Percentiles rank a stretch among this genome's conserved stretches.
phyloP scores from a whole-genome alignment of 441 rosid species.

The Croton setiger region DNA sequence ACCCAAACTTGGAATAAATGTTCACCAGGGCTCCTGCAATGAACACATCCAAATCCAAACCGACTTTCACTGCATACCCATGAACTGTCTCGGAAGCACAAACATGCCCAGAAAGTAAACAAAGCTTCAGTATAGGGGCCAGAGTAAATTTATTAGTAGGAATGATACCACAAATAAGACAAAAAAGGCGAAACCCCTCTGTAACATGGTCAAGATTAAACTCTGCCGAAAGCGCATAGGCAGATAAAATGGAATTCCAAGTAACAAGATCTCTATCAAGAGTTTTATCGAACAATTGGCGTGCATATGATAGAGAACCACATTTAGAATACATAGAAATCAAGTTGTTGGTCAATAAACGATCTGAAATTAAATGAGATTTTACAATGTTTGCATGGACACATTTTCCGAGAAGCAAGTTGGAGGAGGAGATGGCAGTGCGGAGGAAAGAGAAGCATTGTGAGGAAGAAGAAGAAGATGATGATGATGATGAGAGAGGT shows the following conservation, averaged over 20 bases:
- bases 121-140: constrained; percentile 28
- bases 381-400: constrained; percentile 24
- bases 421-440: constrained; percentile 23
- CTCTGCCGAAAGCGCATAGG: constrained; percentile 26
- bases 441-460: constrained; percentile 32
- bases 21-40: constrained; percentile 30
- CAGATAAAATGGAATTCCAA: constrained; percentile 35
- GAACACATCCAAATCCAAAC: constrained; percentile 25
- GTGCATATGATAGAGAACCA: constrained; percentile 22
- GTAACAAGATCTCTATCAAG: constrained; percentile 28
- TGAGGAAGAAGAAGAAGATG: constrained; percentile 19
- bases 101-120: constrained; percentile 23
- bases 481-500: neutral
- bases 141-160: constrained; percentile 23
- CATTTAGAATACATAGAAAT: constrained; percentile 24
- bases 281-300: constrained; percentile 30
- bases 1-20: constrained; percentile 31
- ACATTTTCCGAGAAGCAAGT: constrained; percentile 27
- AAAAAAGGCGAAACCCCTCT: constrained; percentile 29
- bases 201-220: constrained; percentile 10
- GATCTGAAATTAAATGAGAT: constrained; percentile 22
- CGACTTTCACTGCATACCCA: constrained; percentile 30
- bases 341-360: constrained; percentile 32
- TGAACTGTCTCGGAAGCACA: constrained; percentile 28
- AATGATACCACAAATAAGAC: constrained; percentile 20